A percentile compares a stretch with the other conserved stretches of the same genome.
These are phyloP conservation scores for Schizochytrium sp. DNA, from an alignment of 108 stramenopile species.

Conservation along the genomic window DNA sequence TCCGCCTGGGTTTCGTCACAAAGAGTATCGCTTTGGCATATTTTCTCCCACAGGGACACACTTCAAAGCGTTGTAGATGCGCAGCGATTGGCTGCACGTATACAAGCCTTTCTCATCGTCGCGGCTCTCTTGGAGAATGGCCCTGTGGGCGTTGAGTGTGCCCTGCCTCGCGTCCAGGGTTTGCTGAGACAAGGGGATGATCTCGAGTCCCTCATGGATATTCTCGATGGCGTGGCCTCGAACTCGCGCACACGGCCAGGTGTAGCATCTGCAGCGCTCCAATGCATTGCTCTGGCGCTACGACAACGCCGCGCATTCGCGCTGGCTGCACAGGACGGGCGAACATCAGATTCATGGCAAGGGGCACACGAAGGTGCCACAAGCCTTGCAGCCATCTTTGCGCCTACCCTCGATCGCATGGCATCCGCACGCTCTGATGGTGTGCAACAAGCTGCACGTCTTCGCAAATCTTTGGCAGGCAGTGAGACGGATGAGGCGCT, in stretches of 20 bases:
- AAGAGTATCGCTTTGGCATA: neutral
- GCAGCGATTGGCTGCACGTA: neutral
- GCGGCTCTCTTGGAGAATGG: neutral
- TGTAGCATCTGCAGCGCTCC: neutral
- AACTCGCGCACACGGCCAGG: neutral
- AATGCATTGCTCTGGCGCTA: neutral
- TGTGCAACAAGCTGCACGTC: neutral
- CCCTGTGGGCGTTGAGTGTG: neutral
- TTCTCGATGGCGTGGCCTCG: neutral
- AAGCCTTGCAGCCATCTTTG: neutral
- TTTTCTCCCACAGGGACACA: neutral
- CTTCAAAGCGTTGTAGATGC: neutral
- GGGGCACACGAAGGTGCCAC: neutral
- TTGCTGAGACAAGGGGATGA: neutral
- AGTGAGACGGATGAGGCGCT: neutral
- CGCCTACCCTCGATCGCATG: neutral
- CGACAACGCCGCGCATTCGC: neutral
- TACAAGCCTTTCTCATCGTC: neutral
- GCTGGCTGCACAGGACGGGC: neutral
- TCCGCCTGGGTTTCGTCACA: neutral
- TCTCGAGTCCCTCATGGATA: neutral
- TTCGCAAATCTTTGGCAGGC: neutral
- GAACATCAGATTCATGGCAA: too few relatives aligned
- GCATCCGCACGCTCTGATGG: neutral
- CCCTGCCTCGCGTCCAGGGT: neutral